Evolutionary conservation across 495 filamentous ascomycete species (phyloP).

Genomic region (Aspergillus bridgeri): DNA sequence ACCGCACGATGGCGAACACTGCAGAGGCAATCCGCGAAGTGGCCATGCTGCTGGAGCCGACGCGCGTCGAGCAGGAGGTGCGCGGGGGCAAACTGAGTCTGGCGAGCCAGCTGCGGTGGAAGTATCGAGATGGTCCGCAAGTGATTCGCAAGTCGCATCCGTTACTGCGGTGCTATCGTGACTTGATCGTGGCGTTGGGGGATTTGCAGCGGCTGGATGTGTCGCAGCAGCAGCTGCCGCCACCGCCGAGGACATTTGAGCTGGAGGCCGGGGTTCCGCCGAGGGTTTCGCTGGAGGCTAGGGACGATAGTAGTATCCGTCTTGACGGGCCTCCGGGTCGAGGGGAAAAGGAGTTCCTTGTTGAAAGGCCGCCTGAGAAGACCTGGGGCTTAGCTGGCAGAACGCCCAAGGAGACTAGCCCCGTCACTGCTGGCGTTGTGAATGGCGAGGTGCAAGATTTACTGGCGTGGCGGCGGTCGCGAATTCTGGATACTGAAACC

Average conservation of each 20-base stretch:
- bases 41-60: conserved; percentile 20
- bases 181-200: conserved; percentile 19
- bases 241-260: not conserved
- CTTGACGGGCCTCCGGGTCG: not conserved
- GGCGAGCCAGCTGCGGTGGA: conserved; percentile 21
- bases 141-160: conserved; percentile 19
- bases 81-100: conserved; percentile 17
- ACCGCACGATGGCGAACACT: conserved; percentile 20
- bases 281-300: not conserved
- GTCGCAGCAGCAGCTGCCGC: not conserved
- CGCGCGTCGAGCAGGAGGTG: conserved; percentile 13
- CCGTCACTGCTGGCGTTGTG: not conserved
- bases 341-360: not conserved
- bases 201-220: conserved; percentile 19
- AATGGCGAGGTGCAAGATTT: conserved; percentile 22
- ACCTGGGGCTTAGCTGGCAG: not conserved
- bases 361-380: not conserved
- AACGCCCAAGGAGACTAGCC: not conserved
- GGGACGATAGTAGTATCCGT: not conserved
- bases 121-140: conserved; percentile 22
- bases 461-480: conserved; percentile 24
- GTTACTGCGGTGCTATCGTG: conserved; percentile 23
- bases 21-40: conserved; percentile 20
- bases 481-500: conserved; percentile 1
- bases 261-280: not conserved